Percentiles rank a stretch among this genome's conserved stretches.
phyloP scores from a whole-genome alignment of 305 asterid genomes.

The Fraxinus baroniana region DNA sequence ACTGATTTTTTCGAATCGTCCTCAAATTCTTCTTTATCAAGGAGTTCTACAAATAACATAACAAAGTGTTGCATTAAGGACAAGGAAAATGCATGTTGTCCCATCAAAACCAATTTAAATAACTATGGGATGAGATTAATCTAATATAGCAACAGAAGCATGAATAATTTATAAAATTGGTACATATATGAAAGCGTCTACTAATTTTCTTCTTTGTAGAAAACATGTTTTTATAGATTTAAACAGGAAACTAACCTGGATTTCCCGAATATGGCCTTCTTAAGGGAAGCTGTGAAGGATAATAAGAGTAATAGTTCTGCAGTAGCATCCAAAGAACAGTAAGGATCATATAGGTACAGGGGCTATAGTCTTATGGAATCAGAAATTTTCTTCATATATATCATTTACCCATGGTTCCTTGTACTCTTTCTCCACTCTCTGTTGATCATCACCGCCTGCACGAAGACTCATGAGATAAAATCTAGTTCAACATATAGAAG shows the following conservation, averaged over 20 bases:
- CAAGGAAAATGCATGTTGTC: not conserved
- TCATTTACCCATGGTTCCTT: constrained; percentile 83
- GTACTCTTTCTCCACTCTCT: constrained; percentile 57
- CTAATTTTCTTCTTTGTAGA: not conserved
- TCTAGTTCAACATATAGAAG: not conserved
- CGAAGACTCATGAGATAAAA: constrained; percentile 21
- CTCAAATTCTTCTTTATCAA: constrained; percentile 75
- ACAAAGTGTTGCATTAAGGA: not conserved
- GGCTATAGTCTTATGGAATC: not conserved
- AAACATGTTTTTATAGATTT: not conserved
- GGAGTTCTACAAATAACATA: constrained; percentile 48
- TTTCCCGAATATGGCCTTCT: constrained; percentile 91
- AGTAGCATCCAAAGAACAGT: constrained; percentile 12
- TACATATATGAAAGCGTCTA: not conserved
- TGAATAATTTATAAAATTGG: not conserved
- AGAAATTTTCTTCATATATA: constrained; percentile 3
- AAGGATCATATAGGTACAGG: not conserved
- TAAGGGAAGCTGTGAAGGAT: constrained; percentile 69
- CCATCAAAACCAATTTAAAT: not conserved
- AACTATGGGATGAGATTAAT: not conserved
- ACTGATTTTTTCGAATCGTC: constrained; percentile 29
- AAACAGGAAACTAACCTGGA: constrained; percentile 57
- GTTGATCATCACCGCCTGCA: constrained; percentile 41
- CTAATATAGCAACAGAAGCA: not conserved
- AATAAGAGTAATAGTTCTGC: constrained; percentile 76